phyloP scores from a whole-genome alignment of 495 filamentous ascomycete species.

The Penicillium canescens region DNA sequence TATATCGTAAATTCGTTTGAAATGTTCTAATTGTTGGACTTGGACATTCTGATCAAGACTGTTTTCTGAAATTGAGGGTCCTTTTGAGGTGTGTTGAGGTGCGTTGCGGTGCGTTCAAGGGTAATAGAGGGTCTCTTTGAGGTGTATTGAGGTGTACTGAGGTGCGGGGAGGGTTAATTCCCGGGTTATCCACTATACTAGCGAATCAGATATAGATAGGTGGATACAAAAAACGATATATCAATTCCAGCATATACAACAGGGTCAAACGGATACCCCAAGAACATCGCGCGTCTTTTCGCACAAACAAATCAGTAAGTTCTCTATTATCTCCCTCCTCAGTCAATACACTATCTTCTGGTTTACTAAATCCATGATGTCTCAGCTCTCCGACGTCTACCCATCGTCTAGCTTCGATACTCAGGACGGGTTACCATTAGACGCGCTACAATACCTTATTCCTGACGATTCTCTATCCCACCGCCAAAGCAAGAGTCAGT shows the following conservation, averaged over 20 bases:
- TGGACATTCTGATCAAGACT: background rate
- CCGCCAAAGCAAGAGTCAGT: background rate
- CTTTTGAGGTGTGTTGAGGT: no score
- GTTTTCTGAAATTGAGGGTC: background rate
- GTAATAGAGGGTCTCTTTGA: background rate
- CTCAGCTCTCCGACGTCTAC: background rate
- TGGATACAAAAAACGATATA: background rate
- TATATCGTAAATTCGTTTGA: background rate
- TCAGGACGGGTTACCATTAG: background rate
- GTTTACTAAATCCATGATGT: no score
- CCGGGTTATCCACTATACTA: no score
- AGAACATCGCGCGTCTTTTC: background rate
- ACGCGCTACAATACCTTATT: background rate
- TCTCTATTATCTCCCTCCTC: background rate
- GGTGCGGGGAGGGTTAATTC: no score
- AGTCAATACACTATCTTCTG: background rate
- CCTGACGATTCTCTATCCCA: background rate
- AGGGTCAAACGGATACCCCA: background rate
- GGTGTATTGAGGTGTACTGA: background rate
- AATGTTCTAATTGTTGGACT: background rate
- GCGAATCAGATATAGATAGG: no score
- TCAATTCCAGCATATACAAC: background rate
- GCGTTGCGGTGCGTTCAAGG: background rate
- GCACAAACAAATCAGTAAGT: background rate
- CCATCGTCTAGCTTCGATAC: background rate